Conservation (phyloP, 148 eudicot genomes). For the Dysphania ambrosioides region DNA sequence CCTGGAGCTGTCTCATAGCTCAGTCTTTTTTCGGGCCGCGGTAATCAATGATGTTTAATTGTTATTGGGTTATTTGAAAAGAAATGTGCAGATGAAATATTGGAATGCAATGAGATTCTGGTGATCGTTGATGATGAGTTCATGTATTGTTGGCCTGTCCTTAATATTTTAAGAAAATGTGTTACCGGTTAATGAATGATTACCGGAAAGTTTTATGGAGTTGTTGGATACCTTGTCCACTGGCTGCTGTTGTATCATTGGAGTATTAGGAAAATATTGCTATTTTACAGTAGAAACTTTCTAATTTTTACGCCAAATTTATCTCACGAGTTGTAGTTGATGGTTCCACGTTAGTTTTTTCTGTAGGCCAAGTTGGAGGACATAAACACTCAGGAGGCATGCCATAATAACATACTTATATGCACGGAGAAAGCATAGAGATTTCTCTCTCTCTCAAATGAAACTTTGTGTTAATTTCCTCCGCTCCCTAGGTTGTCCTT, state of each 20-base stretch:
- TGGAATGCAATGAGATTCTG: neutral
- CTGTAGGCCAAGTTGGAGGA: neutral
- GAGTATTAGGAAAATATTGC: neutral
- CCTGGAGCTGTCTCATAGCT: constrained; percentile 2
- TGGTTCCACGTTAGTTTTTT: neutral
- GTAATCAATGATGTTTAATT: neutral
- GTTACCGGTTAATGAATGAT: neutral
- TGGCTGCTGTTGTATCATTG: neutral
- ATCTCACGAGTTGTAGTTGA: neutral
- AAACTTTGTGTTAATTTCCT: neutral
- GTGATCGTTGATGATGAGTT: neutral
- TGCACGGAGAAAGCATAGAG: neutral
- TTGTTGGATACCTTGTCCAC: neutral
- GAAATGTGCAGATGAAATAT: neutral
- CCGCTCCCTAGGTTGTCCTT: neutral
- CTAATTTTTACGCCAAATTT: neutral
- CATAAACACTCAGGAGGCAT: neutral
- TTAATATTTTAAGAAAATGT: neutral
- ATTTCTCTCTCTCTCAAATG: neutral
- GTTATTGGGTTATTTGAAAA: neutral
- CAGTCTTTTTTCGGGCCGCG: neutral
- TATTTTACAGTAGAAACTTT: neutral
- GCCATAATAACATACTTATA: neutral
- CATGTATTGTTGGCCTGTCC: neutral
- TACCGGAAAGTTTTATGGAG: neutral